Evolutionary conservation across 345 rosid species (phyloP).

Genomic region (Acer saccharum): DNA sequence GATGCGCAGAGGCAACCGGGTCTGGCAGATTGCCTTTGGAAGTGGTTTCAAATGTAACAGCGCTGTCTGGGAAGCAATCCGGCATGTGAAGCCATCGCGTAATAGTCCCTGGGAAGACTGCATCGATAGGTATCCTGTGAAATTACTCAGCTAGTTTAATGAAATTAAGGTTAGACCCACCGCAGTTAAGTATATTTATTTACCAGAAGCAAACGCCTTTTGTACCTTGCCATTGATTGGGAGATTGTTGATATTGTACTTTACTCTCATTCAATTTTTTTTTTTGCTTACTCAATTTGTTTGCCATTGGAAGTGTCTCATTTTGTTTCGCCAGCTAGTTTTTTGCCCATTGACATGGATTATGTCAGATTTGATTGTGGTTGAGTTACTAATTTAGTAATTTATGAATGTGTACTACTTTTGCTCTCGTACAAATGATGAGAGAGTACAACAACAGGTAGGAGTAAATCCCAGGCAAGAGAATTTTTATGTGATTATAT

Average conservation of each 20-base stretch:
- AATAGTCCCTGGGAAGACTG: conserved; percentile 44
- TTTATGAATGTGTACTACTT: no score
- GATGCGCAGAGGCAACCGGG: conserved; percentile 42
- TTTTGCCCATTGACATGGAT: neutral
- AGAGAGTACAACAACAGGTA: no score
- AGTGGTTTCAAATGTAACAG: conserved; percentile 60
- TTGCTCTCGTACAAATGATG: no score
- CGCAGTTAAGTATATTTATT: neutral
- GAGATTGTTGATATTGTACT: conserved; percentile 1
- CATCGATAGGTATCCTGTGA: conserved; percentile 45
- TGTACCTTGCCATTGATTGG: neutral
- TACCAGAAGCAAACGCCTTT: neutral
- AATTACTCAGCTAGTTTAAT: conserved; percentile 26
- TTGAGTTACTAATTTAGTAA: no score
- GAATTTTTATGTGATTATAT: neutral
- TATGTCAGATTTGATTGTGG: no score
- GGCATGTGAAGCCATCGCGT: conserved; percentile 37
- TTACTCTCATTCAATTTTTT: neutral
- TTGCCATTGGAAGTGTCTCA: neutral
- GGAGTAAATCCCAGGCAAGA: no score
- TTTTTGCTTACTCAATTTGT: neutral
- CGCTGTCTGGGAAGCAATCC: conserved; percentile 47
- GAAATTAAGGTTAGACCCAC: neutral
- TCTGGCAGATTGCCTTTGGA: conserved; percentile 65
- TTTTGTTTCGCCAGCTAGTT: neutral